Percentiles rank a stretch among this genome's conserved stretches.
phyloP scores from a whole-genome alignment of 345 rosid genomes.

The Noccaea bulbosa region DNA sequence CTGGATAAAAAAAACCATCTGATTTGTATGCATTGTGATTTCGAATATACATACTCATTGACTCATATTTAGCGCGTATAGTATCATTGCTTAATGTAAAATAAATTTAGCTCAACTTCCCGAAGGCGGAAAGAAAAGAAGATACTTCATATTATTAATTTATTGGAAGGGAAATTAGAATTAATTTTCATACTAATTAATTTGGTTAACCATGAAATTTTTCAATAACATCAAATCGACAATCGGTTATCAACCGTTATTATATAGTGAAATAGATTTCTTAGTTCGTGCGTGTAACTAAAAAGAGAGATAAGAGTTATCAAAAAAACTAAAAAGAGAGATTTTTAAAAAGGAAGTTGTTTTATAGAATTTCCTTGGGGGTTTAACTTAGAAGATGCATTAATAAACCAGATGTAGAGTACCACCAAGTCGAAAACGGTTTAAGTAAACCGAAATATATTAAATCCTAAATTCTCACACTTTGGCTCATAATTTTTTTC shows the following conservation, averaged over 20 bases:
- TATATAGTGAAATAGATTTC: background rate
- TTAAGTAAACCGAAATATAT: background rate
- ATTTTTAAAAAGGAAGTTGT: too few relatives aligned
- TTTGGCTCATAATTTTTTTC: background rate
- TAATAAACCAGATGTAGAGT: background rate
- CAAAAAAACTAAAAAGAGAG: too few relatives aligned
- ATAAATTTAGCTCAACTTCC: background rate
- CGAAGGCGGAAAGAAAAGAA: background rate
- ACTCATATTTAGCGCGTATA: background rate
- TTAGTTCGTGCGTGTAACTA: background rate
- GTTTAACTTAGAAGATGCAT: too few relatives aligned
- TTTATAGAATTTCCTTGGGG: too few relatives aligned
- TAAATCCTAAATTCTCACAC: background rate
- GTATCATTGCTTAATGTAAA: background rate
- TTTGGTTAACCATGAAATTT: background rate
- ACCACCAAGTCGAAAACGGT: conserved; percentile 18
- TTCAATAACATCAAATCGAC: conserved; percentile 28
- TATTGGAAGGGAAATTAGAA: background rate
- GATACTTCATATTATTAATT: background rate
- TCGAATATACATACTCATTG: background rate
- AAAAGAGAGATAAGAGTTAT: too few relatives aligned
- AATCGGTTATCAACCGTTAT: background rate
- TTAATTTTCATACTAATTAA: background rate
- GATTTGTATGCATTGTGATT: background rate
- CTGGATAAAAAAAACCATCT: background rate